These are phyloP conservation scores for Sporothrix euskadiensis DNA, from an alignment of 2,329 filamentous ascomycete genomes.

Conservation along the genomic window DNA sequence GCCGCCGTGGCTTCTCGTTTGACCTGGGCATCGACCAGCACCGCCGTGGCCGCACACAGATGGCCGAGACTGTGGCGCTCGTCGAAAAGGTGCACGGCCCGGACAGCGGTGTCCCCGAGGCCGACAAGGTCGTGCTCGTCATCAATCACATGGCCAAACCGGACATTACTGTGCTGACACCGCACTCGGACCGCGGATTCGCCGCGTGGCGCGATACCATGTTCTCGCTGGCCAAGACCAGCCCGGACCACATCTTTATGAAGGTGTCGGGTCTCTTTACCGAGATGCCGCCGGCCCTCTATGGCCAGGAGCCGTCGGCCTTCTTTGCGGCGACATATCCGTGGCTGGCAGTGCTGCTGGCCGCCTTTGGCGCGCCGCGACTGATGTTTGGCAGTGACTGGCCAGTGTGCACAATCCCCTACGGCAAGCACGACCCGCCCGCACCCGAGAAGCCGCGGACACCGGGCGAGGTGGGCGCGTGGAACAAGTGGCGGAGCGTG, in stretches of 20 bases:
- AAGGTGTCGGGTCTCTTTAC: conserved; percentile 88
- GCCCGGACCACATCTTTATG: conserved; percentile 66
- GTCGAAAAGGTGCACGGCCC: conserved; percentile 64
- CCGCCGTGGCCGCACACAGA: conserved; percentile 70
- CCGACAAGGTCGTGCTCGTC: conserved; percentile 65
- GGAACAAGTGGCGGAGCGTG: conserved; percentile 72
- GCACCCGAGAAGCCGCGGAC: conserved; percentile 29
- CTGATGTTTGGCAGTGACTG: conserved; percentile 94
- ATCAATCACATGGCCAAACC: conserved; percentile 91
- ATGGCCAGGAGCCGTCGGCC: conserved; percentile 50
- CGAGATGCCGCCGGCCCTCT: conserved; percentile 66
- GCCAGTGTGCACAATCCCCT: conserved; percentile 79
- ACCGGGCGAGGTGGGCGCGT: conserved; percentile 56
- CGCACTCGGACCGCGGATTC: conserved; percentile 58
- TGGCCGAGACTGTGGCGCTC: conserved; percentile 70
- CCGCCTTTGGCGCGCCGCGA: conserved; percentile 68
- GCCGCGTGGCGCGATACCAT: conserved; percentile 69
- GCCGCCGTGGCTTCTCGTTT: conserved; percentile 66
- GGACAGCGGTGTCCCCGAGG: conserved; percentile 51
- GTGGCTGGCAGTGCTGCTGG: conserved; percentile 72
- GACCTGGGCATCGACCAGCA: conserved; percentile 83
- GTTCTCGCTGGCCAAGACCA: conserved; percentile 63
- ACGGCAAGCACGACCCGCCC: conserved; percentile 35
- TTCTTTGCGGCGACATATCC: conserved; percentile 65
- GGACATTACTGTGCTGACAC: conserved; percentile 65